Evolutionary conservation across 306 rosid genomes (phyloP).

Genomic region (Casuarina cunninghamiana): DNA sequence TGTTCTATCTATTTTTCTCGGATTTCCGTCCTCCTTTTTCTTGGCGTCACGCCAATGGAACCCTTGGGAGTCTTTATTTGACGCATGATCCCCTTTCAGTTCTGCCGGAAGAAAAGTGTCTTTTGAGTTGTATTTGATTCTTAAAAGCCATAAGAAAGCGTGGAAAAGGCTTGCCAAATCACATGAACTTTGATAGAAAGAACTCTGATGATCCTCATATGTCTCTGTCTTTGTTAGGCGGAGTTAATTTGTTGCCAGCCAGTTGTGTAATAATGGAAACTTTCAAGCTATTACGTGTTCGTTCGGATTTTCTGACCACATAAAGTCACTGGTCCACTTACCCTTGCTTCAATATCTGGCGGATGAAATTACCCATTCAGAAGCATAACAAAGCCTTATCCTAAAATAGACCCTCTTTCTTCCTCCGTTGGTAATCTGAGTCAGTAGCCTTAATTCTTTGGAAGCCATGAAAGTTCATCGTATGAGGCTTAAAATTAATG

Average conservation of each 20-base stretch:
- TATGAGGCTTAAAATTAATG: conserved; percentile 30
- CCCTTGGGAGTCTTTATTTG: background rate
- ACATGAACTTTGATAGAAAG: conserved; percentile 25
- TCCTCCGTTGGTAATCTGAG: conserved; percentile 43
- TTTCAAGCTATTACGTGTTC: conserved; percentile 18
- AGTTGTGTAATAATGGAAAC: conserved; percentile 24
- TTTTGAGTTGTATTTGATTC: conserved; percentile 32
- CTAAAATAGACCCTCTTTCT: conserved; percentile 18
- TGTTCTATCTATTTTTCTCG: background rate
- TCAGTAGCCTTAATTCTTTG: conserved; percentile 29
- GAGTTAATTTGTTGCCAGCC: conserved; percentile 27
- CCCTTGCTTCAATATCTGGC: conserved; percentile 24
- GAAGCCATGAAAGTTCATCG: conserved; percentile 28
- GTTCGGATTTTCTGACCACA: conserved; percentile 17
- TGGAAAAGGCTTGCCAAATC: conserved; percentile 34
- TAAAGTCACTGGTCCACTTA: conserved; percentile 30
- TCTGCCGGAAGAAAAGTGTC: conserved; percentile 18
- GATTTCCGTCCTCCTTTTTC: background rate
- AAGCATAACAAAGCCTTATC: conserved; percentile 38
- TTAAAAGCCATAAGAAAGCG: conserved; percentile 29
- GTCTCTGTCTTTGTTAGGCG: conserved; percentile 9
- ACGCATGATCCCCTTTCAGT: conserved; percentile 5
- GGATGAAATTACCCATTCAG: conserved; percentile 47
- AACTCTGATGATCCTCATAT: conserved; percentile 14
- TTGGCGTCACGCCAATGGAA: background rate